Conservation (phyloP, 768 basidiomycete genomes). For the Tylopilus rubrobrunneus region DNA sequence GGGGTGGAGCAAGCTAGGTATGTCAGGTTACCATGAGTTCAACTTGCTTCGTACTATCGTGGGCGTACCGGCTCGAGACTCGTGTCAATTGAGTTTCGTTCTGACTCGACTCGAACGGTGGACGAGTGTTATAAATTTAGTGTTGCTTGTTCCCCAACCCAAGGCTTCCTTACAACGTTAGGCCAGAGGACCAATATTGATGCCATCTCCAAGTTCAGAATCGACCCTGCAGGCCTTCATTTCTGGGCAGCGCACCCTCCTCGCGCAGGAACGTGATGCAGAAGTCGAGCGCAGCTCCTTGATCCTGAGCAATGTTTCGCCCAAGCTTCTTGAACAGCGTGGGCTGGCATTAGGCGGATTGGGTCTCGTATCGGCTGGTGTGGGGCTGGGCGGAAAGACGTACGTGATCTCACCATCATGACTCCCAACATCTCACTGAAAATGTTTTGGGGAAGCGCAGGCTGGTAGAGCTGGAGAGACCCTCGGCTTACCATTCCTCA, state of each 20-base stretch:
- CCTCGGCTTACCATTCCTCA: constrained; percentile 71
- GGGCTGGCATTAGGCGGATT: constrained; percentile 78
- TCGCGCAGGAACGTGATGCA: constrained; percentile 72
- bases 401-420: constrained; percentile 30
- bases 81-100: too few relatives aligned
- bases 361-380: constrained; percentile 62
- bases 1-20: too few relatives aligned
- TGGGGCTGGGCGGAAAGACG: constrained; percentile 94
- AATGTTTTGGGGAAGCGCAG: constrained; percentile 43
- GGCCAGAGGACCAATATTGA: not conserved
- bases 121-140: too few relatives aligned
- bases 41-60: too few relatives aligned
- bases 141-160: not conserved
- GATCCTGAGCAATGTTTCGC: constrained; percentile 76
- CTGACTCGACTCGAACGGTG: too few relatives aligned
- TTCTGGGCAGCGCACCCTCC: constrained; percentile 59
- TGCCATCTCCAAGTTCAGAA: constrained; percentile 17
- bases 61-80: too few relatives aligned
- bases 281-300: constrained; percentile 80
- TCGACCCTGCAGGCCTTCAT: constrained; percentile 53
- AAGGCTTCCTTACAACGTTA: not conserved
- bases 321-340: constrained; percentile 81
- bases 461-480: constrained; percentile 81
- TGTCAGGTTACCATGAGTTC: too few relatives aligned
- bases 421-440: not conserved